phyloP scores from a whole-genome alignment of 1,284 basidiomycete genomes.

The Blastosporella zonata region DNA sequence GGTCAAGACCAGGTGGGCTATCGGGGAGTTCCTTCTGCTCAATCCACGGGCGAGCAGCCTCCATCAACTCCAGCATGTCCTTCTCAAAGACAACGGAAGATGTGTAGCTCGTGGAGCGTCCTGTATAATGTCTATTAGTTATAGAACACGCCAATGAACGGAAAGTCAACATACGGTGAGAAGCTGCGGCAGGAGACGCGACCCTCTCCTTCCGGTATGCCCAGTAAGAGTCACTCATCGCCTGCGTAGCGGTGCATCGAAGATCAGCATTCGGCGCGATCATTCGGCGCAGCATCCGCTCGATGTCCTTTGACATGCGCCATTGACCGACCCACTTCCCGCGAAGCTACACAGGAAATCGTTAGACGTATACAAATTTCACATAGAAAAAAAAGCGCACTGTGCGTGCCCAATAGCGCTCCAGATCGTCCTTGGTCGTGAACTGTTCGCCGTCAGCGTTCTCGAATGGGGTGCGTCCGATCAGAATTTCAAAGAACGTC shows the following conservation, averaged over 20 bases:
- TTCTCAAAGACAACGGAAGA: conserved; percentile 49
- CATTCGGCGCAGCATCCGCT: conserved; percentile 72
- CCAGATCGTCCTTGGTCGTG: conserved; percentile 76
- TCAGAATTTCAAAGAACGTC: conserved; percentile 89
- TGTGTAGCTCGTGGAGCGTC: conserved; percentile 49
- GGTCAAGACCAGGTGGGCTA: conserved; percentile 32
- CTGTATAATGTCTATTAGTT: conserved; percentile 27
- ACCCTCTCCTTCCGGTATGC: conserved; percentile 25
- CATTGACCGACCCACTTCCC: conserved; percentile 86
- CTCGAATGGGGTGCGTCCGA: conserved; percentile 91
- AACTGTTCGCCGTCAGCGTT: conserved; percentile 77
- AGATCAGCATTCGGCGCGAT: conserved; percentile 72
- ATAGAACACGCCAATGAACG: neutral
- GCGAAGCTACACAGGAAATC: conserved; percentile 41
- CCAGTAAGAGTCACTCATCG: conserved; percentile 72
- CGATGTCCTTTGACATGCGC: conserved; percentile 64
- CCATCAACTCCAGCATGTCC: conserved; percentile 43
- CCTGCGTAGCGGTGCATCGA: conserved; percentile 63
- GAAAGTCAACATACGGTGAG: conserved; percentile 30
- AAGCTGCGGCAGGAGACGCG: conserved; percentile 10
- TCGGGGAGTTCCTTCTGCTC: conserved; percentile 21
- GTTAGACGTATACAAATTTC: neutral
- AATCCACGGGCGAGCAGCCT: conserved; percentile 33
- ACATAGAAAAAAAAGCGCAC: conserved; percentile 34
- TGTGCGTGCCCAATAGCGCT: conserved; percentile 82